A percentile compares a stretch with the other conserved stretches of the same genome.
Evolutionary conservation across 306 rosid species (phyloP).

Genomic region (Quercus robur): DNA sequence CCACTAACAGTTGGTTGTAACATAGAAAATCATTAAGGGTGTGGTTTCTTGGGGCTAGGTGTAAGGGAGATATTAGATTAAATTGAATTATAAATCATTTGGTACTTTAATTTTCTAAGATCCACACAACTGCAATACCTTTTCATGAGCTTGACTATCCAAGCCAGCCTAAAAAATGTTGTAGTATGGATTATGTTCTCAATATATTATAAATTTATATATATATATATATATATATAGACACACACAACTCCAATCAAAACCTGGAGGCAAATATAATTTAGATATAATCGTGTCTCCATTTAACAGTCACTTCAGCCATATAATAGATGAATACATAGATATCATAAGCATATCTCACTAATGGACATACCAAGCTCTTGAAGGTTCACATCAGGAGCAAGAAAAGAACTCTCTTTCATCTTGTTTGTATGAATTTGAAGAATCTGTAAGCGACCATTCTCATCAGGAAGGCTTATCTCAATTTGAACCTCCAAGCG

Average conservation of each 20-base stretch:
- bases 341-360: slow-evolving; percentile 19
- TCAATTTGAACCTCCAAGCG: slow-evolving; percentile 98
- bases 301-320: slow-evolving; percentile 9
- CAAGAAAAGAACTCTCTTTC: slow-evolving; percentile 97
- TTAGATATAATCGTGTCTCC: not conserved
- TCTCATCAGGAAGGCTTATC: slow-evolving; percentile 98
- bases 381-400: slow-evolving; percentile 87
- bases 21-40: not conserved
- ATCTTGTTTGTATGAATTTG: slow-evolving; percentile 95
- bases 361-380: slow-evolving; percentile 73
- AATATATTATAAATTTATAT: not conserved
- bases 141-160: not conserved
- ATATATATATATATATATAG: too few relatives aligned
- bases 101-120: not conserved
- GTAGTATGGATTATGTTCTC: not conserved
- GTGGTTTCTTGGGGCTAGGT: not conserved
- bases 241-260: not conserved
- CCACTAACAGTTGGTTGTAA: not conserved
- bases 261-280: slow-evolving; percentile 7
- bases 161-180: slow-evolving; percentile 16
- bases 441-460: slow-evolving; percentile 94
- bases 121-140: not conserved
- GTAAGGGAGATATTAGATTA: not conserved
- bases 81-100: slow-evolving; percentile 7
- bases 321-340: slow-evolving; percentile 14